Conservation (phyloP, 225 moss, liverwort and hornwort genomes). For the Polytrichum commune region DNA sequence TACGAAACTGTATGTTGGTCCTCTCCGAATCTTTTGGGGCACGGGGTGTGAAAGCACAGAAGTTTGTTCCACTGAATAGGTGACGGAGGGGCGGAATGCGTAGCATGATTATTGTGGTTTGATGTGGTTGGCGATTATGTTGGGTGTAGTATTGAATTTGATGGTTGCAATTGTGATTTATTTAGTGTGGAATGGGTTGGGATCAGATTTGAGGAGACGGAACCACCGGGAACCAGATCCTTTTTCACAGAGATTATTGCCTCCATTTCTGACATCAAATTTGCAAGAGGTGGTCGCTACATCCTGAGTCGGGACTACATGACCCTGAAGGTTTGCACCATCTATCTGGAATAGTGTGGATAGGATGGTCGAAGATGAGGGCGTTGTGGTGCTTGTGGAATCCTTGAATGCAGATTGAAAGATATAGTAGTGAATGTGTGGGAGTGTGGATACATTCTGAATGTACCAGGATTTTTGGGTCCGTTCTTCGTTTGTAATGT, state of each 20-base stretch:
- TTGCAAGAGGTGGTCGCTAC: conserved; percentile 97
- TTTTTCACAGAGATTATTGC: conserved; percentile 99
- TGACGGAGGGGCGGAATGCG: background rate
- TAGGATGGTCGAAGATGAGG: too few relatives aligned
- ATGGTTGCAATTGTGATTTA: too few relatives aligned
- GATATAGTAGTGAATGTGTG: too few relatives aligned
- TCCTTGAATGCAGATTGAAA: too few relatives aligned
- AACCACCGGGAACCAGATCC: conserved; percentile 92
- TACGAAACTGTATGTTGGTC: conserved; percentile 75
- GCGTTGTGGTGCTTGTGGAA: too few relatives aligned
- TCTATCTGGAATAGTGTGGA: background rate
- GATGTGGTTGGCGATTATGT: too few relatives aligned
- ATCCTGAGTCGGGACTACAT: conserved; percentile 98
- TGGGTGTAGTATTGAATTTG: too few relatives aligned
- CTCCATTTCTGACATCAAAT: conserved; percentile 99
- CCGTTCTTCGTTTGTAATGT: too few relatives aligned
- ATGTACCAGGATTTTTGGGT: too few relatives aligned
- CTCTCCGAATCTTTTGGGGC: conserved; percentile 3
- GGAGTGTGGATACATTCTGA: too few relatives aligned
- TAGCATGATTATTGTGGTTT: background rate
- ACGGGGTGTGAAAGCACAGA: background rate
- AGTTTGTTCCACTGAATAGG: too few relatives aligned
- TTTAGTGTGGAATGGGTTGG: background rate
- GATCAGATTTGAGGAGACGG: conserved; percentile 92
- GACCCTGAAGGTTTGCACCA: conserved; percentile 78